phyloP scores from a whole-genome alignment of 177 flowering plant genomes.

The Vitis hybrid region DNA sequence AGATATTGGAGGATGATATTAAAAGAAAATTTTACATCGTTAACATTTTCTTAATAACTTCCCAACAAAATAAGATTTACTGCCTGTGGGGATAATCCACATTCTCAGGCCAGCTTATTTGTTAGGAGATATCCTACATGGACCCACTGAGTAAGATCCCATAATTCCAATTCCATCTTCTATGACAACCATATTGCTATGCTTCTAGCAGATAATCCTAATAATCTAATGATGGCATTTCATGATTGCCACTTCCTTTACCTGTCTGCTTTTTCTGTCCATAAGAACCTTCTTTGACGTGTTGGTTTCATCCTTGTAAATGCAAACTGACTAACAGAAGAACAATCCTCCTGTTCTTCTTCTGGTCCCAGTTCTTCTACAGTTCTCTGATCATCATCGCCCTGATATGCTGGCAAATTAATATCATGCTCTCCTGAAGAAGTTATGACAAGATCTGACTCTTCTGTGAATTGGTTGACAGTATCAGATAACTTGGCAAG shows the following conservation, averaged over 20 bases:
- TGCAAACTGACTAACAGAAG: constrained; percentile 32
- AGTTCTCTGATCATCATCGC: constrained; percentile 22
- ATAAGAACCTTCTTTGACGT: constrained; percentile 54
- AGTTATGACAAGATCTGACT: constrained; percentile 11
- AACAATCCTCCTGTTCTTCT: constrained; percentile 33
- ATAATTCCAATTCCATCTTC: neutral
- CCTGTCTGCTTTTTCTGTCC: constrained; percentile 87
- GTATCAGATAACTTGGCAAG: constrained; percentile 12
- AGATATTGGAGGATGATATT: no score
- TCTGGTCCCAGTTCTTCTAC: constrained; percentile 27
- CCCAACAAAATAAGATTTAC: no score
- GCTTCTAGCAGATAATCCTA: neutral
- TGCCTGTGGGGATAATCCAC: no score
- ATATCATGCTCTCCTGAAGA: constrained; percentile 20
- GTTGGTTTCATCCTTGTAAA: constrained; percentile 36
- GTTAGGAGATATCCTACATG: no score
- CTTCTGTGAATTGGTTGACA: constrained; percentile 20
- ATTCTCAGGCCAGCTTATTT: no score
- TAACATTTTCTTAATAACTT: no score
- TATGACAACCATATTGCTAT: neutral
- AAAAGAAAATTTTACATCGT: no score
- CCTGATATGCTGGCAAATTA: constrained; percentile 24
- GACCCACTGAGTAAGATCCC: no score
- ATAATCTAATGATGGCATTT: neutral
- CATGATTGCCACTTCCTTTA: constrained; percentile 20